Evolutionary conservation across 768 basidiomycete genomes (phyloP).

Genomic region (Suillus cothurnatus): DNA sequence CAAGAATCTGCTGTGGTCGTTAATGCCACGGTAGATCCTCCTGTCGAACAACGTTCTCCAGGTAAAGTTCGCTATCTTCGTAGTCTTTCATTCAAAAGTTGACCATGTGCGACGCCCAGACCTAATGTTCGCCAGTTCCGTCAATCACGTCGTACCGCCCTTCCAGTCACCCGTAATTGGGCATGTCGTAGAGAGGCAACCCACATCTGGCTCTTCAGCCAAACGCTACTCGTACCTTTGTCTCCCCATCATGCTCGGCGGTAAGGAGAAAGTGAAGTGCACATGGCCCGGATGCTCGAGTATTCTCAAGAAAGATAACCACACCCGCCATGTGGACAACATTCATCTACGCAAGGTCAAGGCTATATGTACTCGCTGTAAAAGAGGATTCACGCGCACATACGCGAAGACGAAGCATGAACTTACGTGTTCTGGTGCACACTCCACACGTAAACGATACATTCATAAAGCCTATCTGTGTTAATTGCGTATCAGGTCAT

Average conservation of each 20-base stretch:
- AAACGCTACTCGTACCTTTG: background rate
- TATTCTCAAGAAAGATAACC: background rate
- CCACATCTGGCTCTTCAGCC: background rate
- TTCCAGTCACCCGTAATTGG: background rate
- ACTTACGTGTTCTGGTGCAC: background rate
- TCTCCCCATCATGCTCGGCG: background rate
- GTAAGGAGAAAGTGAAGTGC: background rate
- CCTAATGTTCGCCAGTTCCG: background rate
- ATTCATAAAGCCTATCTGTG: background rate
- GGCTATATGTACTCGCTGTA: background rate
- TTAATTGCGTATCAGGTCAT: background rate
- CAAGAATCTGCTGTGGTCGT: background rate
- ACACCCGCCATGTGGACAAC: background rate
- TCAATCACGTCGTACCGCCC: background rate
- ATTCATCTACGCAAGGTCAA: background rate
- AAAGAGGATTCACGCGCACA: background rate
- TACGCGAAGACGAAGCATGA: slow-evolving; percentile 1
- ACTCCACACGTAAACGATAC: background rate
- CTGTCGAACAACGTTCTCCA: background rate
- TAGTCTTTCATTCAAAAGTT: background rate
- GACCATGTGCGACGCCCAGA: background rate
- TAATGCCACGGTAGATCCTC: background rate
- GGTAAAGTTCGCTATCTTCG: background rate
- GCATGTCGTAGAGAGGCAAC: background rate
- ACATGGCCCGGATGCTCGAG: background rate